Evolutionary conservation across 495 filamentous ascomycete genomes (phyloP).

Genomic region (Aspergillus sparsus): DNA sequence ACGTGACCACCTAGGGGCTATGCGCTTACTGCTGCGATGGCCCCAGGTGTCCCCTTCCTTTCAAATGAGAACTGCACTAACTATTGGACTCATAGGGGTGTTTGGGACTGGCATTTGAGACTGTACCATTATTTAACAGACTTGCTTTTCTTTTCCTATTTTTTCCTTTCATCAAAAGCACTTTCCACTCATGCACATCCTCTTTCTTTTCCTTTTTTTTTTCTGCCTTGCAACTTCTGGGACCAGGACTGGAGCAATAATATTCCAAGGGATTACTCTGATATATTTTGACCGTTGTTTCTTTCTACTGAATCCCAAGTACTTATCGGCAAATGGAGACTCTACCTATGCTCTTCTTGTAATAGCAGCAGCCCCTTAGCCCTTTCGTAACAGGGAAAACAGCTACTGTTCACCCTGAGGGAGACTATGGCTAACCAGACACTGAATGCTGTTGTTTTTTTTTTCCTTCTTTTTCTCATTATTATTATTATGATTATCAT

Average conservation of each 20-base stretch:
- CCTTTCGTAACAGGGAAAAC: conserved; percentile 27
- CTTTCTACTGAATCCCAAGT: conserved; percentile 26
- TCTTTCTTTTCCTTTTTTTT: conserved; percentile 7
- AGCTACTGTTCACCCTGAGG: conserved; percentile 20
- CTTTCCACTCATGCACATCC: background rate
- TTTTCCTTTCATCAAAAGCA: background rate
- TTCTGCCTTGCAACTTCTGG: conserved; percentile 12
- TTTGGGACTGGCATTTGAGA: conserved; percentile 72
- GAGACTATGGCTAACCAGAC: conserved; percentile 27
- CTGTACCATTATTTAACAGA: conserved; percentile 20
- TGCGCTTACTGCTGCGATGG: background rate
- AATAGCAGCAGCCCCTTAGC: conserved; percentile 30
- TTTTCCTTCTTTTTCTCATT: conserved; percentile 28
- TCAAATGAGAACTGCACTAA: conserved; percentile 25
- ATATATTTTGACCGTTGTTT: conserved; percentile 44
- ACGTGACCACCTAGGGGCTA: conserved; percentile 3
- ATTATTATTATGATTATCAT: conserved; percentile 14
- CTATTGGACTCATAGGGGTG: conserved; percentile 48
- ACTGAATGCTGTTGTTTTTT: conserved; percentile 35
- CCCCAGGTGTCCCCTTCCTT: background rate
- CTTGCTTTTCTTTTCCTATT: conserved; percentile 5
- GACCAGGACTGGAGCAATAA: conserved; percentile 51
- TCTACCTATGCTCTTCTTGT: conserved; percentile 36
- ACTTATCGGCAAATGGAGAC: conserved; percentile 35
- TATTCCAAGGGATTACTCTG: conserved; percentile 41